Evolutionary conservation across 2,329 filamentous ascomycete species (phyloP).

Genomic region (Pseudonectria foliicola): DNA sequence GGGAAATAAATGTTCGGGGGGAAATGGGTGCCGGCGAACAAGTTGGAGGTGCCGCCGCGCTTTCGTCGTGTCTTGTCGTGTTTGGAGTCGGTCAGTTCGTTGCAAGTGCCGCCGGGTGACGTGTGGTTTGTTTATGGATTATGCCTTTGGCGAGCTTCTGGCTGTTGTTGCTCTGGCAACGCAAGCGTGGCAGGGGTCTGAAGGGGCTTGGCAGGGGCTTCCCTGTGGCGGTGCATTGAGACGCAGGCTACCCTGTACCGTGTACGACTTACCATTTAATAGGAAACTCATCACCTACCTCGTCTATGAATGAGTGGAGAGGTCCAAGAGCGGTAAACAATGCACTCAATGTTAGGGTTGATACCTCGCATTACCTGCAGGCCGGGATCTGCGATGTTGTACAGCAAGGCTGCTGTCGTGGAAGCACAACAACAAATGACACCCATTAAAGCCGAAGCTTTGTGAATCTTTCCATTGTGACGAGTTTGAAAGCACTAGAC

Average conservation of each 20-base stretch:
- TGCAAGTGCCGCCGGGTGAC: conserved; percentile 15
- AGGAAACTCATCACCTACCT: no score
- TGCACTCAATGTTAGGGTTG: no score
- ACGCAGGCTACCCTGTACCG: background rate
- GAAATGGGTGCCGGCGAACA: conserved; percentile 22
- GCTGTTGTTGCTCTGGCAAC: conserved; percentile 18
- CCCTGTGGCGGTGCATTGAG: conserved; percentile 3
- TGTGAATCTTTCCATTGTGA: no score
- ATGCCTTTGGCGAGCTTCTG: conserved; percentile 7
- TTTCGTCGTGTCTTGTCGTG: conserved; percentile 12
- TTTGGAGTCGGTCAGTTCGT: conserved; percentile 4
- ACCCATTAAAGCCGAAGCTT: no score
- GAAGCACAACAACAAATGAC: no score
- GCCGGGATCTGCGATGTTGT: no score
- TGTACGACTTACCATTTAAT: no score
- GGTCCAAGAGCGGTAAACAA: no score
- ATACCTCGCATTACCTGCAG: no score
- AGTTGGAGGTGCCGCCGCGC: conserved; percentile 5
- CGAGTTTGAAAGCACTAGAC: no score
- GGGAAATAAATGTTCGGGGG: conserved; percentile 16
- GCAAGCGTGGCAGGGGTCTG: conserved; percentile 5
- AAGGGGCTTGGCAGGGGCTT: conserved; percentile 11
- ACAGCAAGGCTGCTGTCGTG: no score
- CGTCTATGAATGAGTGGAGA: no score
- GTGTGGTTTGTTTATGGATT: conserved; percentile 14